These are phyloP conservation scores for Pleurotus sapidus DNA, from an alignment of 768 basidiomycete species.

Conservation along the genomic window DNA sequence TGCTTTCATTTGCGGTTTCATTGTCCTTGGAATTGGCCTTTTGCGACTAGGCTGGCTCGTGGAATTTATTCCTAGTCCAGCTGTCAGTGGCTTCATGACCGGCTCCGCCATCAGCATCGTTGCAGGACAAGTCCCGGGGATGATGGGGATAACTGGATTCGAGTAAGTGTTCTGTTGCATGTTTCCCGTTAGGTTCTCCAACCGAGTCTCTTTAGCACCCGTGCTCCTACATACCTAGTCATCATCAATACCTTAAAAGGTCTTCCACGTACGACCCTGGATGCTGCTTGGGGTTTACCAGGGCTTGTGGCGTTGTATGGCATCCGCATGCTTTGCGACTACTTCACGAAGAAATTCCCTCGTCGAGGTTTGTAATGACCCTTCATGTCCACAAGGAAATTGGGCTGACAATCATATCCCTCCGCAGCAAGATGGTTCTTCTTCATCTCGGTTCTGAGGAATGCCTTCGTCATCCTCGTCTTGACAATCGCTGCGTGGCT, in stretches of 20 bases:
- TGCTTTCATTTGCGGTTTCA: conserved; percentile 87
- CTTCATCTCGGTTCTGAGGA: conserved; percentile 74
- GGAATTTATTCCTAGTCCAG: conserved; percentile 88
- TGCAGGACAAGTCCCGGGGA: conserved; percentile 80
- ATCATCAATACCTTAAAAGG: conserved; percentile 93
- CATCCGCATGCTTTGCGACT: conserved; percentile 58
- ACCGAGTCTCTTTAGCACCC: conserved; percentile 51
- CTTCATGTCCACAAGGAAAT: no score
- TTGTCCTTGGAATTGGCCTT: conserved; percentile 86
- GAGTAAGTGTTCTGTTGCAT: conserved; percentile 48
- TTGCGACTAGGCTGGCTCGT: conserved; percentile 92
- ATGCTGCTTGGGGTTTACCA: conserved; percentile 88
- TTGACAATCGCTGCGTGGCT: conserved; percentile 88
- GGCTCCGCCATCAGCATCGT: conserved; percentile 95
- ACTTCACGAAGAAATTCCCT: conserved; percentile 57
- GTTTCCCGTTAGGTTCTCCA: conserved; percentile 6
- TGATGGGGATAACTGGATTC: conserved; percentile 87
- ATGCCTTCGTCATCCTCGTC: conserved; percentile 86
- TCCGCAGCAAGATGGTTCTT: conserved; percentile 64
- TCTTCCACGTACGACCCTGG: conserved; percentile 63
- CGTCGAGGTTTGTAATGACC: conserved; percentile 41
- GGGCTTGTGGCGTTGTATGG: conserved; percentile 69
- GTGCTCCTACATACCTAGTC: conserved; percentile 80
- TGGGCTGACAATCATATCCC: no score
- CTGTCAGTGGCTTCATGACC: conserved; percentile 93